These are phyloP conservation scores for Cyberlindnera petersonii DNA, from an alignment of 805 yeast genomes.

Conservation along the genomic window DNA sequence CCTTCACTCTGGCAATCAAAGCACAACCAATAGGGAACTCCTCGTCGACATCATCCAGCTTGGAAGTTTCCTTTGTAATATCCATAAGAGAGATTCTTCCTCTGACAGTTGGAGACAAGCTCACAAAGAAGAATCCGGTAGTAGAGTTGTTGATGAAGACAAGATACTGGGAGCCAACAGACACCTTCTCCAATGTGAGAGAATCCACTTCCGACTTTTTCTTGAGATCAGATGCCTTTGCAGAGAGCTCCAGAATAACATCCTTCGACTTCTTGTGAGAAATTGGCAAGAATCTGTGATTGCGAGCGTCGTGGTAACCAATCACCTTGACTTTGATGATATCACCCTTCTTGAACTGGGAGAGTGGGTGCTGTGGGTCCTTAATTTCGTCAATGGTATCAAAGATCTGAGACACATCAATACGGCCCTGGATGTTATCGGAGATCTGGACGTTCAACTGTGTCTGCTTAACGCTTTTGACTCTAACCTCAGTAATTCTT, in stretches of 20 bases:
- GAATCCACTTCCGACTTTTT: slow-evolving; percentile 26
- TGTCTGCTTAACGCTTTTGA: slow-evolving; percentile 63
- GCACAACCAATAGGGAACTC: slow-evolving; percentile 72
- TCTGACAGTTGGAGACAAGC: slow-evolving; percentile 60
- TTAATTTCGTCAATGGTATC: slow-evolving; percentile 49
- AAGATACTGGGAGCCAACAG: slow-evolving; percentile 45
- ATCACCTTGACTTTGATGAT: slow-evolving; percentile 59
- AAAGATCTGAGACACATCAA: slow-evolving; percentile 71
- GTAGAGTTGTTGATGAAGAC: slow-evolving; percentile 66
- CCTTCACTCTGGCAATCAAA: slow-evolving; percentile 50
- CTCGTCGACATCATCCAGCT: slow-evolving; percentile 47
- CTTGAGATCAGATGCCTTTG: slow-evolving; percentile 41
- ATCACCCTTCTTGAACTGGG: slow-evolving; percentile 55
- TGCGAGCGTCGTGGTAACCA: slow-evolving; percentile 72
- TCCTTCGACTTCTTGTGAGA: slow-evolving; percentile 55
- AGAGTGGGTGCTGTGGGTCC: slow-evolving; percentile 55
- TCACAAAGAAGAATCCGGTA: slow-evolving; percentile 61
- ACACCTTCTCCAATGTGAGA: slow-evolving; percentile 39
- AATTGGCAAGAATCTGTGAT: slow-evolving; percentile 62
- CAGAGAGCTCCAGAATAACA: slow-evolving; percentile 60
- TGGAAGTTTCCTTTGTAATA: slow-evolving; percentile 48
- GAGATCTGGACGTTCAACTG: slow-evolving; percentile 75
- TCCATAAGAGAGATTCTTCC: slow-evolving; percentile 68
- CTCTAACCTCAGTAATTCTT: slow-evolving; percentile 50
- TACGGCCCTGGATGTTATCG: slow-evolving; percentile 73